These are phyloP conservation scores for Gymnopilus dilepis DNA, from an alignment of 768 basidiomycete genomes.

Conservation along the genomic window DNA sequence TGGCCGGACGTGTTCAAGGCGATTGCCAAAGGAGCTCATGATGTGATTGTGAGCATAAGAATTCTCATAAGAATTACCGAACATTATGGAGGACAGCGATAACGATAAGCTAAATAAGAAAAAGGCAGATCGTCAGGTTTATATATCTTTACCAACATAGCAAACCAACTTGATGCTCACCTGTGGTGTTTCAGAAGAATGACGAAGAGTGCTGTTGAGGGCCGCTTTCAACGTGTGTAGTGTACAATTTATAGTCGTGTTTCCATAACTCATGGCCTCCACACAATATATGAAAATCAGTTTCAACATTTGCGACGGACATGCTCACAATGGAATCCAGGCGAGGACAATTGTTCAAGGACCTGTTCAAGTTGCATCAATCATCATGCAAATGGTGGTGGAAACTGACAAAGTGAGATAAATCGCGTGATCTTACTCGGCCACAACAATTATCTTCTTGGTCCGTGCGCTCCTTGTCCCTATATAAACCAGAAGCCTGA, in stretches of 20 bases:
- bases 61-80: neutral
- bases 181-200: neutral
- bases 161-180: neutral
- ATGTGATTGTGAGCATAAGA: neutral
- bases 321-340: too few relatives aligned
- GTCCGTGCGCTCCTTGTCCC: neutral
- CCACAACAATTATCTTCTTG: neutral
- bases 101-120: neutral
- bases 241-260: neutral
- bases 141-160: neutral
- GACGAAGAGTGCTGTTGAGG: neutral
- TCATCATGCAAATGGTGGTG: too few relatives aligned
- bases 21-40: neutral
- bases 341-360: too few relatives aligned
- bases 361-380: too few relatives aligned
- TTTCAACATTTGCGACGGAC: too few relatives aligned
- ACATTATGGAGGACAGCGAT: neutral
- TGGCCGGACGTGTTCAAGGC: neutral
- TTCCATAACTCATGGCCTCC: neutral
- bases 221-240: neutral
- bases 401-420: too few relatives aligned
- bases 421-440: neutral
- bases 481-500: conserved; percentile 45
- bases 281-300: neutral
- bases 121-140: neutral